Base-by-base conservation (phyloP, 1,284 basidiomycete genomes). In the Ceratobasidium sp. region DNA sequence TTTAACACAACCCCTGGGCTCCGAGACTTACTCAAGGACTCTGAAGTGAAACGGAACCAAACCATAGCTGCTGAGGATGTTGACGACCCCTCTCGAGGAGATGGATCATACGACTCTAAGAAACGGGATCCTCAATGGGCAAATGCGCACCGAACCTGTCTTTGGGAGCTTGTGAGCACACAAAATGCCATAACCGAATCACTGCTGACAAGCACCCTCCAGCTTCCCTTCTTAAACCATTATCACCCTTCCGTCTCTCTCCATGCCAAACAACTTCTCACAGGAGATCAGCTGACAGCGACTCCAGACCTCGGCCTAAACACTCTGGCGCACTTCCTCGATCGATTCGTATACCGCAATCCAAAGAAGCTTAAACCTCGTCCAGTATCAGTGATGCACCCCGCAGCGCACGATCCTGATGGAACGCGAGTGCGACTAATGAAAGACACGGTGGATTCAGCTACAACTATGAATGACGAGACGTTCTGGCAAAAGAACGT, bases 91-190 rank as follows among this genome's bases (percentile, higher is more conserved):
- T 80, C 81, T 53, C 83, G 68, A 56, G 65, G 78, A 77, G 37
- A 79, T 76, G 37, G 79, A 76, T 77, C 65, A 78, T 98, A 98
- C 80, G 96, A 98, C 81, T 90, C 95, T 0, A 88, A 88, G 69
- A 99, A 99, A 84, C 90, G 97, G 39, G 96, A 99, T 76, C 97
- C 98, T 0, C 90, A 92, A 80, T 98, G 90, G 82, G 93, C 96
- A 0, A 89, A 94, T 81, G 95, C 98, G 0, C 90, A 92, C 28
- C 85, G 89, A 3, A 91, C 91, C n/a, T 93, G 93, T 61, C 84
- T 98, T 1, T 98, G 95, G 91, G 96, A 98, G 83, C 86, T 98
- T 7, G 94, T 96, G 80, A 75, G 91, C 11, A 17, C 10, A 17
- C 3, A 45, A 45, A 2, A 31, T 54, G 53, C 0, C 17, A 17